These are phyloP conservation scores for Tympanopsis confertula DNA, from an alignment of 2,329 filamentous ascomycete species.

Conservation along the genomic window DNA sequence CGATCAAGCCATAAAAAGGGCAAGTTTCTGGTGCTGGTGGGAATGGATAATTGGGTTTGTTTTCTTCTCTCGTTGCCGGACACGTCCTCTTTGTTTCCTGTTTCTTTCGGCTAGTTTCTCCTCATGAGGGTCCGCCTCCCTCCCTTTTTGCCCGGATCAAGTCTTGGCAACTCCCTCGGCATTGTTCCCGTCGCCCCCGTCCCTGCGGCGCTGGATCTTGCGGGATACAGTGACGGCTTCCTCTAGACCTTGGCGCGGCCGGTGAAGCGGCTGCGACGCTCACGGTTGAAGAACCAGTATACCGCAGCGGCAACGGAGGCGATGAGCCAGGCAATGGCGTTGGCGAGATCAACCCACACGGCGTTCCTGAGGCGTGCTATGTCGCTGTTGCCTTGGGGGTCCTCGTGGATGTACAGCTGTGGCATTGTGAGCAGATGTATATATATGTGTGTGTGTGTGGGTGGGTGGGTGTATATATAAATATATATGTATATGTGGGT, in stretches of 20 bases:
- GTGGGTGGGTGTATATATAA: neutral
- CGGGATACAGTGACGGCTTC: too few species aligned
- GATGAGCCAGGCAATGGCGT: constrained; percentile 65
- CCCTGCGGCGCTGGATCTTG: too few species aligned
- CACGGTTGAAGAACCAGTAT: constrained; percentile 47
- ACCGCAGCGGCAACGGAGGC: constrained; percentile 40
- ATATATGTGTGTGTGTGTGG: neutral
- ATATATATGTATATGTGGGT: neutral
- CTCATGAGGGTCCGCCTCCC: too few species aligned
- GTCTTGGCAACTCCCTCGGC: too few species aligned
- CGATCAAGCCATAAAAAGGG: too few species aligned
- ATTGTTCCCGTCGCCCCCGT: too few species aligned
- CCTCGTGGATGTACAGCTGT: constrained; percentile 59
- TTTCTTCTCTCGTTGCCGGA: too few species aligned
- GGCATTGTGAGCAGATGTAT: neutral
- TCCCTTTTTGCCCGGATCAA: too few species aligned
- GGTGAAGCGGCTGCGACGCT: constrained; percentile 41
- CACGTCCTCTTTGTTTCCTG: too few species aligned
- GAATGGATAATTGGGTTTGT: too few species aligned
- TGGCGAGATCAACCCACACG: constrained; percentile 71
- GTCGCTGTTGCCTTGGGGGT: constrained; percentile 49
- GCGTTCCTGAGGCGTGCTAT: constrained; percentile 73
- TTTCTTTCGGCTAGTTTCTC: too few species aligned
- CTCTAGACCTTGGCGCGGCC: constrained; percentile 43
- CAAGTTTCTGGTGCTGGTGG: too few species aligned